Base-by-base conservation (phyloP, 257 asterid genomes). In the Solanum acaule region DNA sequence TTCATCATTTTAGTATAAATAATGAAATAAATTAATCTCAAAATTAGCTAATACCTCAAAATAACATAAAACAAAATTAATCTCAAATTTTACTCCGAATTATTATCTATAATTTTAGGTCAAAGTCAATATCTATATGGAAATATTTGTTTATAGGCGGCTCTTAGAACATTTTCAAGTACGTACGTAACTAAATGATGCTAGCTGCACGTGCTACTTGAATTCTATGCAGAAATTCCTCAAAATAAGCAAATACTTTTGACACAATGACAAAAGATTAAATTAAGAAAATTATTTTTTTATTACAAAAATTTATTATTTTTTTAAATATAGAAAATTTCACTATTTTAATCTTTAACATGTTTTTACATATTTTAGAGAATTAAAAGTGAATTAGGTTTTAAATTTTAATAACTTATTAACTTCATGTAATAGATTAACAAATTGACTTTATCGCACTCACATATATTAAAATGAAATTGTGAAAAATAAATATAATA, bases 1-100 rank as follows among this genome's bases (percentile, higher is more conserved):
- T 2, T 0, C 3, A n/a, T n/a, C 3, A n/a, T 4, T n/a, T 56
- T n/a, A 4, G n/a, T n/a, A n/a, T 5, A 23, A 22, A 23, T 56
- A 59, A 4, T 6, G 0, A 4, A 2, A 61, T 61, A 61, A 61
- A 65, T 2, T 65, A 65, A 10, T 65, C 7, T n/a, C 33, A n/a
- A 0, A 63, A 23, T 1, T n/a, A n/a, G 0, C 34, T n/a, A 67
- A 22, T 61, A 22, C 1, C 13, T 22, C 4, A 61, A 9, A 22
- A 23, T 0, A 25, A 67, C 10, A 25, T 27, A 14, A 29, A 13
- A 68, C 0, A 27, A 27, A 27, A 27, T 67, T 27, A 68, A 68
- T 12, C 8, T 0, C 4, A 68, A 68, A 3, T 14, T 68, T 68
- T 68, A 68, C 3, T 12, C 2, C 0, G 2, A 35, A 34, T 18